Evolutionary conservation across 345 rosid genomes (phyloP).

Genomic region (Hypericum androsaemum): DNA sequence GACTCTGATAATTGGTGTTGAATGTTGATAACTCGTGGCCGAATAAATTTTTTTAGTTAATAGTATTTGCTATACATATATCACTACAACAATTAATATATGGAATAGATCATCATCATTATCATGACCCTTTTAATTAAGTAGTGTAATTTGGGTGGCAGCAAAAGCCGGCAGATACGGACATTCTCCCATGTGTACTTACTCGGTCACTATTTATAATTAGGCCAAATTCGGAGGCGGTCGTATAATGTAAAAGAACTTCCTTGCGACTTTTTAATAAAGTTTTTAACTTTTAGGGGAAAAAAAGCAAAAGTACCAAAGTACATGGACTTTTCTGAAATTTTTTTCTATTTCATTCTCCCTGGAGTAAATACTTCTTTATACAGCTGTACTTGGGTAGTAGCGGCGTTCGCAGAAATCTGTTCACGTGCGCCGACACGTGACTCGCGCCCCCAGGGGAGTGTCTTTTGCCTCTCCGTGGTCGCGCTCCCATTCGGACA

Average conservation of each 20-base stretch:
- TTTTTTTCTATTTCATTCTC: too few relatives aligned
- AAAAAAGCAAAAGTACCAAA: not conserved
- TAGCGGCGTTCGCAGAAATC: conserved; percentile 15
- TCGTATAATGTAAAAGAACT: not conserved
- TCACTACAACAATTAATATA: conserved; percentile 12
- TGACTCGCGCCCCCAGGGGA: conserved; percentile 29
- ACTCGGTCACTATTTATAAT: not conserved
- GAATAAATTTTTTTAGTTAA: too few relatives aligned
- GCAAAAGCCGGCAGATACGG: conserved; percentile 47
- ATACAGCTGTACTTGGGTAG: too few relatives aligned
- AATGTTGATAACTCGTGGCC: too few relatives aligned
- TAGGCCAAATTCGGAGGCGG: conserved; percentile 10
- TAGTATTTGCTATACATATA: conserved; percentile 22
- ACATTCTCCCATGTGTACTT: conserved; percentile 35
- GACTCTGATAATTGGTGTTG: too few relatives aligned
- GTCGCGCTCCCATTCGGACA: conserved; percentile 28
- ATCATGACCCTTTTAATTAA: conserved; percentile 10
- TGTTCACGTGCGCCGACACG: conserved; percentile 48
- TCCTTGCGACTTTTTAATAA: not conserved
- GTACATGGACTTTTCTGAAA: not conserved
- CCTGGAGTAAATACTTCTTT: too few relatives aligned
- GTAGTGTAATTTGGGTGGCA: conserved; percentile 11
- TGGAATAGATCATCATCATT: conserved; percentile 20
- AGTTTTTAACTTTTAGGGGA: not conserved
- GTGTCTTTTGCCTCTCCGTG: conserved; percentile 27